Conservation (phyloP, 2,329 filamentous ascomycete genomes). For the Pleomassaria siparia region DNA sequence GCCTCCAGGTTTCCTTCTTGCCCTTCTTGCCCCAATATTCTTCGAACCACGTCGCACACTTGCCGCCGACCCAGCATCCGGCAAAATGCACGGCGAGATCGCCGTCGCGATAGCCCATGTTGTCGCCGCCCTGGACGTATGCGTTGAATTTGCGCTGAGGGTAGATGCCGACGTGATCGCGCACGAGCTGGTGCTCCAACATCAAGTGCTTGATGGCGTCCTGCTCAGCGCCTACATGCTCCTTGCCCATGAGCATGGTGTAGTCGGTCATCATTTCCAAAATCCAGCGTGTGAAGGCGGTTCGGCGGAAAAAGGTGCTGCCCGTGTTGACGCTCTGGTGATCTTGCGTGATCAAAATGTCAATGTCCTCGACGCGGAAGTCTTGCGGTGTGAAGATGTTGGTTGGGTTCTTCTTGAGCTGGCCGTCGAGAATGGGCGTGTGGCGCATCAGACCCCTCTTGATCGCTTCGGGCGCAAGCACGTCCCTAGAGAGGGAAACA, state of each 20-base stretch:
- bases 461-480: constrained; percentile 39
- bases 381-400: constrained; percentile 29
- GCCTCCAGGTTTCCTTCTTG: constrained; percentile 24
- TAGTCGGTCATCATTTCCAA: constrained; percentile 45
- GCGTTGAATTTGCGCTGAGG: constrained; percentile 42
- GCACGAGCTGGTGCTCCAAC: constrained; percentile 39
- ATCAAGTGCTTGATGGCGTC: constrained; percentile 39
- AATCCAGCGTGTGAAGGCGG: constrained; percentile 39
- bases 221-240: constrained; percentile 40
- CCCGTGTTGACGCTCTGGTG: constrained; percentile 46
- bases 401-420: constrained; percentile 29
- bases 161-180: constrained; percentile 43
- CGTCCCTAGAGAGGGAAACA: constrained; percentile 31
- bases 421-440: constrained; percentile 29
- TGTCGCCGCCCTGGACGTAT: constrained; percentile 37
- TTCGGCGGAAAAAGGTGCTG: constrained; percentile 43
- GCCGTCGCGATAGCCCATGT: constrained; percentile 43
- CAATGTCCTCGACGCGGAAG: constrained; percentile 37
- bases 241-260: constrained; percentile 38
- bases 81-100: constrained; percentile 46
- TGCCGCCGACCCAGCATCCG: constrained; percentile 42
- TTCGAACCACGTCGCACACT: constrained; percentile 39
- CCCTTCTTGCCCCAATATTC: constrained; percentile 39
- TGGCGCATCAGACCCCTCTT: constrained; percentile 28
- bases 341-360: constrained; percentile 45